phyloP scores from a whole-genome alignment of 371 early-diverging fungal genomes.

The Rhizopus delemar region DNA sequence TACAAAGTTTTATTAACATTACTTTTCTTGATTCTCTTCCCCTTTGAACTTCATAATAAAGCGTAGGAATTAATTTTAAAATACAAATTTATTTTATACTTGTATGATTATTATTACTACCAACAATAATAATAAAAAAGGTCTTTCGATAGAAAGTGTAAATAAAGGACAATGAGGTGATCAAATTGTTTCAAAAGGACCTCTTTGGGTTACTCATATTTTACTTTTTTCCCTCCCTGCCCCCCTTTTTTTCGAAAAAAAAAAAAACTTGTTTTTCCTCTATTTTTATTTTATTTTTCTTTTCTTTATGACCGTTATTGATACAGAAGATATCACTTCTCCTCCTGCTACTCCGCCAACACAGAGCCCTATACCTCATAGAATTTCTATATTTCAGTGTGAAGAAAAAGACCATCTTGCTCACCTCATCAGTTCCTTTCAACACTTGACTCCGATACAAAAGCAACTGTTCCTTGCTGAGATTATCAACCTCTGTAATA shows the following conservation, averaged over 20 bases:
- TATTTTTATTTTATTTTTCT: constrained; percentile 7
- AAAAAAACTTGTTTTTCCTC: background rate
- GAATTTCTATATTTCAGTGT: constrained; percentile 23
- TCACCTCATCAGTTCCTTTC: constrained; percentile 39
- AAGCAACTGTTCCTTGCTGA: constrained; percentile 45
- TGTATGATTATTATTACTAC: no score
- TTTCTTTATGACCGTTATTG: background rate
- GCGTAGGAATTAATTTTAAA: no score
- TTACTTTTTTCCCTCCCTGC: no score
- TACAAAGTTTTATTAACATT: background rate
- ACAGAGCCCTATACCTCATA: constrained; percentile 27
- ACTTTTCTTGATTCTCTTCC: background rate
- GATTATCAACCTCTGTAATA: constrained; percentile 56
- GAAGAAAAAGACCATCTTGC: constrained; percentile 34
- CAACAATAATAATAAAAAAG: no score
- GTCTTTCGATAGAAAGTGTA: no score
- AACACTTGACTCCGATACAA: constrained; percentile 38
- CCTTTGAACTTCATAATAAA: background rate
- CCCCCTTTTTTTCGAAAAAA: no score
- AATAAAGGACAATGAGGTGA: no score
- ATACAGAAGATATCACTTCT: constrained; percentile 33
- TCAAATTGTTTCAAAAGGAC: no score
- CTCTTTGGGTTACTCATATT: no score
- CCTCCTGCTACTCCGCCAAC: constrained; percentile 53
- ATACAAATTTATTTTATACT: no score